Conservation (phyloP, 2,329 filamentous ascomycete species). For the Phyllosticta citriasiana region DNA sequence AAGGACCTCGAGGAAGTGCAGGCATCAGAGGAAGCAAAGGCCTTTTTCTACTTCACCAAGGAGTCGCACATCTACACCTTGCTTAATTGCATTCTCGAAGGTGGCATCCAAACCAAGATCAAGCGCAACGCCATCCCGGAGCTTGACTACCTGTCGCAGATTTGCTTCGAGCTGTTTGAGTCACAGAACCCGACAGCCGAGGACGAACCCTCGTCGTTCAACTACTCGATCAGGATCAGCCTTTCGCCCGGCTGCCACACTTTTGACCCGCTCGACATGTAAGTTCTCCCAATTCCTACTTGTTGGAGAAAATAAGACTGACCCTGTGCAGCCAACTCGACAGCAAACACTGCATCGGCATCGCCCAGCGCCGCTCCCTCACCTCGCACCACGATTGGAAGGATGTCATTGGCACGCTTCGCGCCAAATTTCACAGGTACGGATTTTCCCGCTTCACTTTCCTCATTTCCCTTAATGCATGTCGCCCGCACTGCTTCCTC, state of each 20-base stretch:
- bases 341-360: slow-evolving; percentile 91
- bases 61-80: slow-evolving; percentile 98
- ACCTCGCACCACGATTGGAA: slow-evolving; percentile 94
- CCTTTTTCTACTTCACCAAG: slow-evolving; percentile 98
- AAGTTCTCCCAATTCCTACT: slow-evolving; percentile 13
- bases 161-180: slow-evolving; percentile 97
- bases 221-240: slow-evolving; percentile 92
- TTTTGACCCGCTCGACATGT: slow-evolving; percentile 86
- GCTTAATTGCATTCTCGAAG: slow-evolving; percentile 94
- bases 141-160: slow-evolving; percentile 93
- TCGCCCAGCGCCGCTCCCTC: slow-evolving; percentile 77
- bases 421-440: slow-evolving; percentile 91
- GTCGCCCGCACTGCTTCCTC: neutral
- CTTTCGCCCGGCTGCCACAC: slow-evolving; percentile 94
- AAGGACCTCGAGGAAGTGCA: slow-evolving; percentile 95
- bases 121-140: slow-evolving; percentile 90
- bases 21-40: slow-evolving; percentile 85
- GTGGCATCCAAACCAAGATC: slow-evolving; percentile 94
- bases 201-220: slow-evolving; percentile 62
- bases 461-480: neutral
- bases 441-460: slow-evolving; percentile 23
- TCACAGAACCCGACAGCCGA: slow-evolving; percentile 59
- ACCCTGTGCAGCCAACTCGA: slow-evolving; percentile 56
- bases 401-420: slow-evolving; percentile 87
- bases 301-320: neutral